These are phyloP conservation scores for Bretschneidera sinensis DNA, from an alignment of 345 rosid genomes.

Conservation along the genomic window DNA sequence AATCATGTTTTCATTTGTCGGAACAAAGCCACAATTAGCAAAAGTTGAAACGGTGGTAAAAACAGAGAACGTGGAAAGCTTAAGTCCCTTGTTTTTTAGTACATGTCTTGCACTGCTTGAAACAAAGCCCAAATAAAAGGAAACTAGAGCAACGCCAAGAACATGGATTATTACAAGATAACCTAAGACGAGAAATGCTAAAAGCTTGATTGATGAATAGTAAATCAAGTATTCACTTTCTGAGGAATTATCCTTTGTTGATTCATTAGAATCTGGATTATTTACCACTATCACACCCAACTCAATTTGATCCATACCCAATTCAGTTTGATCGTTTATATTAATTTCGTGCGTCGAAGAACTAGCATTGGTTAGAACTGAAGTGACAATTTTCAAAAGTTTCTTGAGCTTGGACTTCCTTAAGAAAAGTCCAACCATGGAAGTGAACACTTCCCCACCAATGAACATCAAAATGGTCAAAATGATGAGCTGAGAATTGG, in stretches of 20 bases:
- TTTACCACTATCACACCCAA: not conserved
- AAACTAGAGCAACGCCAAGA: constrained; percentile 22
- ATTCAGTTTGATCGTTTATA: no score
- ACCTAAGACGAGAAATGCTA: constrained; percentile 25
- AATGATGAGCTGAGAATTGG: constrained; percentile 45
- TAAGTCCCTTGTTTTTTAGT: constrained; percentile 23
- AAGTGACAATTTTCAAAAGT: not conserved
- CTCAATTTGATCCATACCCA: not conserved
- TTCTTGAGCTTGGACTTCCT: not conserved
- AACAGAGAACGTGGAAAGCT: constrained; percentile 32
- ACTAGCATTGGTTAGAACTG: not conserved
- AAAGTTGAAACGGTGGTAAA: constrained; percentile 42
- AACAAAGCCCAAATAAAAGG: constrained; percentile 16
- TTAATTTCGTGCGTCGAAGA: not conserved
- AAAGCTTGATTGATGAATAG: constrained; percentile 14
- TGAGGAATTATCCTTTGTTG: not conserved
- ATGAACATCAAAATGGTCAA: constrained; percentile 40
- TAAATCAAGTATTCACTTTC: not conserved
- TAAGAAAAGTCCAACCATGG: constrained; percentile 33
- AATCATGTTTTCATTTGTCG: constrained; percentile 55
- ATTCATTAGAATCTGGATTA: no score
- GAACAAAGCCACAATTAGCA: constrained; percentile 44
- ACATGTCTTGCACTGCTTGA: constrained; percentile 31
- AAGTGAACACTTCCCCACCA: constrained; percentile 49
- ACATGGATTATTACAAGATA: constrained; percentile 27